Base-by-base conservation (phyloP, 176 grass and related monocot species). In the Stipa capillata region DNA sequence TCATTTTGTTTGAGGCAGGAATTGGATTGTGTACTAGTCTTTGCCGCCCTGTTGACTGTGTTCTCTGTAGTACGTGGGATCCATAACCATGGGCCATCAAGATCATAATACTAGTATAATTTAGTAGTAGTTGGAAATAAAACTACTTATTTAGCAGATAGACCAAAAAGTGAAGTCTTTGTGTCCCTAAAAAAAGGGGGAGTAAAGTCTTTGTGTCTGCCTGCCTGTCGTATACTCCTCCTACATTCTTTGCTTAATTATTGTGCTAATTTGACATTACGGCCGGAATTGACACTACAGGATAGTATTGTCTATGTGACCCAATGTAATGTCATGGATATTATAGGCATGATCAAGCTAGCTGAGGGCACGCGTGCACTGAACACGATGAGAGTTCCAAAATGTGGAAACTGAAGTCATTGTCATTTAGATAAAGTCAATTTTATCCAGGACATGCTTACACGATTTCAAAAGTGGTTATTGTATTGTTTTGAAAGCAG, bases 1-100 rank as follows among this genome's bases (percentile, higher is more conserved):
- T 86, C 77, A 79, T 53, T 79, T 40, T 58, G 45, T 73, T 72
- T 15, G 42, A 16, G 47, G 47, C 52, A 41, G 51, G 32, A n/a
- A 23, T 61, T 8, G 16, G 44, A 65, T 28, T 73, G 59, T 86
- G 57, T 75, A 17, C 2, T 36, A 13, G 15, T 37, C 84, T 40
- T 69, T 76, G 62, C 72, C 60, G 40, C 50, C 41, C 69, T 20
- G 54, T 24, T 60, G 74, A 31, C 54, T 8, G 23, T 15, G 33
- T n/a, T n/a, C n/a, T n/a, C 20, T 0, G 27, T 13, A 53, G 20
- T 51, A 62, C 54, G 64, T 78, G 64, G 52, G 74, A 71, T 78
- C 64, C 83, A 59, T 78, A 17, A 49, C 43, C 44, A 29, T 73
- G 10, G 16, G 3, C 32, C 32, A 50, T 51, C 58, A 53, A 52